Evolutionary conservation across 2,329 filamentous ascomycete genomes (phyloP).

Genomic region (Colletotrichum navitas): DNA sequence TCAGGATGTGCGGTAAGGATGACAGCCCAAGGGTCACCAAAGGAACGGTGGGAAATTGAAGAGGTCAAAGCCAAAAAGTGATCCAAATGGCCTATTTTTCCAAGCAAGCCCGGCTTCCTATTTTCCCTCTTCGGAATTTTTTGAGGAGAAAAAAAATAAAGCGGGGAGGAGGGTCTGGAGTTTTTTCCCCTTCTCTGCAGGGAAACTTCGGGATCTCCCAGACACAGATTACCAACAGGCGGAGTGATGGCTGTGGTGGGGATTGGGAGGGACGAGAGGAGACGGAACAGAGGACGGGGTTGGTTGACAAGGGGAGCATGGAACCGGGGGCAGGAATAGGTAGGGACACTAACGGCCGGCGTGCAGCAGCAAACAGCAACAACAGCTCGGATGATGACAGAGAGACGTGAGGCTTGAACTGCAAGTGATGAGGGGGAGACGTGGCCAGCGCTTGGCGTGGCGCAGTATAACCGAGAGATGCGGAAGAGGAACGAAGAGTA

Average conservation of each 20-base stretch:
- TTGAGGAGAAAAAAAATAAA: not conserved
- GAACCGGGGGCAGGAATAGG: not conserved
- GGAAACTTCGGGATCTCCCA: conserved; percentile 6
- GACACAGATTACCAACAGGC: conserved; percentile 7
- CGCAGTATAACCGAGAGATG: not conserved
- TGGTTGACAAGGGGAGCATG: not conserved
- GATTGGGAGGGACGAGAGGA: conserved; percentile 4
- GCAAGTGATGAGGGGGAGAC: conserved; percentile 19
- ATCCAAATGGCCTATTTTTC: not conserved
- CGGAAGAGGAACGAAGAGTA: not conserved
- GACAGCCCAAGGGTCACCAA: conserved; percentile 7
- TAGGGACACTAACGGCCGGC: not conserved
- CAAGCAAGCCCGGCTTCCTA: not conserved
- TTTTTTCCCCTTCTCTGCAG: not conserved
- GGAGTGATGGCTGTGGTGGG: conserved; percentile 1
- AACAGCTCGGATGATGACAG: conserved; percentile 8
- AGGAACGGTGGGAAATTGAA: not conserved
- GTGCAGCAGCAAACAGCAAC: not conserved
- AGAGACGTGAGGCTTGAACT: conserved; percentile 29
- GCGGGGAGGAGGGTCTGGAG: conserved; percentile 23
- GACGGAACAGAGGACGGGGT: not conserved
- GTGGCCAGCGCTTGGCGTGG: conserved; percentile 31
- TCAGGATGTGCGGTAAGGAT: conserved; percentile 11
- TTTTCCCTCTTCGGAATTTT: conserved; percentile 5
- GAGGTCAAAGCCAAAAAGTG: conserved; percentile 11